Evolutionary conservation across 441 rosid species (phyloP), one percentile per base, ranked within the genome.

Genomic region (Pelargonium exstipulatum): DNA sequence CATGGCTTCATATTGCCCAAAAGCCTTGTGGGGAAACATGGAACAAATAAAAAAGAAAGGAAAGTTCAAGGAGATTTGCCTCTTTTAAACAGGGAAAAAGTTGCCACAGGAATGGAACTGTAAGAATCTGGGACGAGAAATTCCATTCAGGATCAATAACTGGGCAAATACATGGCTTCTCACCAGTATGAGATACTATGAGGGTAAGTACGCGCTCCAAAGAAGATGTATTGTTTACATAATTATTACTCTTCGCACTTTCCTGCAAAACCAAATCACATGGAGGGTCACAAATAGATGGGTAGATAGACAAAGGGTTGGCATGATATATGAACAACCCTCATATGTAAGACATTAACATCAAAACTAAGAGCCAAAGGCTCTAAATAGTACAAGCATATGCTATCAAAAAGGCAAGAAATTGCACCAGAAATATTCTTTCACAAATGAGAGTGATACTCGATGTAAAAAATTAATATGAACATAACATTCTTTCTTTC

Each of bases 91-190:
- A 78, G 4, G 99, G 99, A 78, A 92, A 89, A 67, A 77, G 79
- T 77, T 77, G 71, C 98, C 98, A 95, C 76, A 92, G 68, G 77
- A 92, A 86, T 76, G 99, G 96, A 66, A 92, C 66, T 60, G 99
- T 89, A 62, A 95, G 86, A 76, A 95, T 94, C 80, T 89, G 97
- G 46, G 86, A 92, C 9, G 83, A 81, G 85, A 95, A 90, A 83
- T 91, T 92, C 82, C 84, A 76, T 37, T 62, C 75, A 14, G 96
- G 86, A 83, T 90, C 92, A 67, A 84, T 71, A 76, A 35, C 80
- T 69, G 84, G 81, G 80, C 99, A 95, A 68, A 73, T 73, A 77
- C 96, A 89, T 65, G 89, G 84, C 72, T 74, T 73, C 78, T 77
- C 80, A 68, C 97, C 90, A 76, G 77, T 72, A 77, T 95, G 99